Base-by-base conservation (phyloP, 192 early-diverging fungal species). In the Mortierella alpina region DNA sequence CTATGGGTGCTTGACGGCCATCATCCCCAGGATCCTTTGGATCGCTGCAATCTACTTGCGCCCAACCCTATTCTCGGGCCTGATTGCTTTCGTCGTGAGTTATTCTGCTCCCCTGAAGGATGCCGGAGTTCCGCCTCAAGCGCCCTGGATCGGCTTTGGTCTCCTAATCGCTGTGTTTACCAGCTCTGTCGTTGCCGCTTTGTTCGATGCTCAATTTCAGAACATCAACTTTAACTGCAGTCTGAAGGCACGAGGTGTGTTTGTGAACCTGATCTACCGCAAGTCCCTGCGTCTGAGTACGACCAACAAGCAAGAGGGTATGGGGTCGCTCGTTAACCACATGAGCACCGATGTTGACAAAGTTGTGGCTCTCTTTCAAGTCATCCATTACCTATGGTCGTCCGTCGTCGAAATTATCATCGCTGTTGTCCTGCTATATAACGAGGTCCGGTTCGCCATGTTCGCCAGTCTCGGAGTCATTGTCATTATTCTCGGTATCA, bases 261-360 rank as follows among this genome's bases (percentile, higher is more conserved):
- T 92, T 11, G 86, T 84, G 4, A 84, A 74, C n/a, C 69, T 84
- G 31, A 83, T 91, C 23, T 92, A 90, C 72, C 85, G 86, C 15
- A 92, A 92, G 74, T 64, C 89, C 18, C 62, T 91, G 45, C 71
- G 72, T 1, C 66, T 92, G 14, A 73, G 77, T 42, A 70, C 89
- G 5, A 83, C 90, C 41, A 65, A 67, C 59, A 87, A 88, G 54
- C 83, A 88, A 54, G 90, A 89, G 56, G 88, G 86, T 60, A 73
- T 86, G 61, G 92, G 92, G 0, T 75, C 84, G 53, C 87, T 93
- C 48, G 90, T 88, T 60, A 93, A 88, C 62, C 75, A 91, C 9
- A 86, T 93, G 46, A 77, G 85, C 14, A 86, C 87, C 0, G 84
- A 84, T 59, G 63, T 76, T 10, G 71, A 72, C 50, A 40, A 66